phyloP scores from a whole-genome alignment of 352 stramenopile species.

The Phytophthora fragariaefolia region DNA sequence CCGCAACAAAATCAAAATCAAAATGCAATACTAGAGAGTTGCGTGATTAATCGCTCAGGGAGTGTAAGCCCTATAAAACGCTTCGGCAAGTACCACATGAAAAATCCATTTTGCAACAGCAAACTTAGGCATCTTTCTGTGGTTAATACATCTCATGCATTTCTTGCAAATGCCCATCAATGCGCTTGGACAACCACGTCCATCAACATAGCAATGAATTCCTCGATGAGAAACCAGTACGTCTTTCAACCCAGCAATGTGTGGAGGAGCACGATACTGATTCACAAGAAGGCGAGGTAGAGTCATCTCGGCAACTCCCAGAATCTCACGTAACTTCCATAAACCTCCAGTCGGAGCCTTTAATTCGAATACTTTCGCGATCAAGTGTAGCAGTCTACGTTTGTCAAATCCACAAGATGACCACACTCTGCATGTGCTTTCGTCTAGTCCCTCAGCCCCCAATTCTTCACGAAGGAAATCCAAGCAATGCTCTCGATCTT shows the following conservation, averaged over 20 bases:
- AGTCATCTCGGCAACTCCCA: not conserved
- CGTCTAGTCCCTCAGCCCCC: not conserved
- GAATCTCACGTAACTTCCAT: not conserved
- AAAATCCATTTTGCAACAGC: conserved; percentile 20
- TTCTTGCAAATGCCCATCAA: conserved; percentile 11
- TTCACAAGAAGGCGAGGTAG: not conserved
- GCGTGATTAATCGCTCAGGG: conserved; percentile 11
- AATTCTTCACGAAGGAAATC: not conserved
- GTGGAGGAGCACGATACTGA: not conserved
- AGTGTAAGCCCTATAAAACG: not conserved
- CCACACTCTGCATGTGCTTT: not conserved
- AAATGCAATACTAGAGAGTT: conserved; percentile 2
- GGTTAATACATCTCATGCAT: conserved; percentile 3
- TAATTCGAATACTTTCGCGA: not conserved
- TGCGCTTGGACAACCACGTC: not conserved
- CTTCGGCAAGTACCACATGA: not conserved
- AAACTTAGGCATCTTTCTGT: conserved; percentile 14
- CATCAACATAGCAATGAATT: conserved; percentile 7
- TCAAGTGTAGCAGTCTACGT: too few species aligned
- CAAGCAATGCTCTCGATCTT: not conserved
- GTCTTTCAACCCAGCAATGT: not conserved
- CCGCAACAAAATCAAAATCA: too few species aligned
- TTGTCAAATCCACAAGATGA: not conserved
- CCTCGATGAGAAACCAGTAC: conserved; percentile 7
- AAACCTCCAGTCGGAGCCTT: not conserved